These are phyloP conservation scores for Suillus plorans DNA, from an alignment of 768 basidiomycete species.

Conservation along the genomic window DNA sequence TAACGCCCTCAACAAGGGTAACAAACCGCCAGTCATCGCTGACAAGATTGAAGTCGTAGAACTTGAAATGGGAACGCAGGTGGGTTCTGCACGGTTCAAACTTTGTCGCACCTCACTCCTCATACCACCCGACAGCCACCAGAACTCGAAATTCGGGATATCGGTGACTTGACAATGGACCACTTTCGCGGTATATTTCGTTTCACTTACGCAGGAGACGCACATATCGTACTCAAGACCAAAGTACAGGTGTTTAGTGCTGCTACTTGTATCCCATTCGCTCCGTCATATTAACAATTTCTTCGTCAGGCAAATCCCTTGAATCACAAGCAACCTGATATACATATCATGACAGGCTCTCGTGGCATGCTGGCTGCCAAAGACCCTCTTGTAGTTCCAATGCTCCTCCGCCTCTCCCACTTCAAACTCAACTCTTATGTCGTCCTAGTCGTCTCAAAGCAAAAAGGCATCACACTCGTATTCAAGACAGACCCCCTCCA, in stretches of 20 bases:
- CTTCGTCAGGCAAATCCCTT: slow-evolving; percentile 82
- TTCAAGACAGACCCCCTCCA: slow-evolving; percentile 99
- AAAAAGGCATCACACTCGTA: slow-evolving; percentile 97
- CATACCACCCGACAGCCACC: slow-evolving; percentile 67
- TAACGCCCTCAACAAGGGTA: slow-evolving; percentile 94
- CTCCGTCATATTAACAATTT: slow-evolving; percentile 11
- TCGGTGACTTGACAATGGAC: slow-evolving; percentile 93
- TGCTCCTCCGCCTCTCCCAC: slow-evolving; percentile 95
- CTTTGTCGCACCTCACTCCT: neutral
- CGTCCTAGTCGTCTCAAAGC: slow-evolving; percentile 94
- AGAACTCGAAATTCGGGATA: slow-evolving; percentile 94
- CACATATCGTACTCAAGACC: slow-evolving; percentile 80
- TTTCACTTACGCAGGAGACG: slow-evolving; percentile 92
- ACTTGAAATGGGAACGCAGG: slow-evolving; percentile 98
- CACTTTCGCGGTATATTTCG: slow-evolving; percentile 98
- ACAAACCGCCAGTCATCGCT: slow-evolving; percentile 95
- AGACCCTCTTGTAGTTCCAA: slow-evolving; percentile 94
- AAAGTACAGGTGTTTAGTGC: slow-evolving; percentile 77
- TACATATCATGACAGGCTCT: slow-evolving; percentile 81
- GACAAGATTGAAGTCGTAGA: slow-evolving; percentile 98
- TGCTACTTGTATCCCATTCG: neutral
- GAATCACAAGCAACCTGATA: slow-evolving; percentile 89
- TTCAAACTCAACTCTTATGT: slow-evolving; percentile 94
- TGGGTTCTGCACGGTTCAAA: slow-evolving; percentile 32
- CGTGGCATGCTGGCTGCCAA: slow-evolving; percentile 91